Conservation (phyloP, 2,329 filamentous ascomycete species). For the Arthrobotrys conoides region DNA sequence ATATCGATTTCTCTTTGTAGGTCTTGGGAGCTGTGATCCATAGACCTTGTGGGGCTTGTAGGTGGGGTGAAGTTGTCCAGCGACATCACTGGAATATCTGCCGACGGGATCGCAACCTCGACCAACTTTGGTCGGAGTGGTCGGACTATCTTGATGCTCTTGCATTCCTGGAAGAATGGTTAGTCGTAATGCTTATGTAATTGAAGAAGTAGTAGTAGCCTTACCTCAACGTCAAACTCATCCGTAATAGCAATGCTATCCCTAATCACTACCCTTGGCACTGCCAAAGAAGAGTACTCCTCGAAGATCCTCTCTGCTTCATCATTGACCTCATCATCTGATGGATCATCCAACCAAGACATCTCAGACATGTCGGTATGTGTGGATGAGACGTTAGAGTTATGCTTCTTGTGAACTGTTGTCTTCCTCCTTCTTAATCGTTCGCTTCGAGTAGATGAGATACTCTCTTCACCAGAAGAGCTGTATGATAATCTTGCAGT, state of each 20-base stretch:
- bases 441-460: constrained; percentile 38
- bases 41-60: constrained; percentile 26
- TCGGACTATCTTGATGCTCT: constrained; percentile 50
- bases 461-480: constrained; percentile 53
- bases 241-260: constrained; percentile 35
- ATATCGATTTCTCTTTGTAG: constrained; percentile 30
- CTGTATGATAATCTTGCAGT: constrained; percentile 43
- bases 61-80: constrained; percentile 50
- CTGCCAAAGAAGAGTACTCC: constrained; percentile 44
- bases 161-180: constrained; percentile 34
- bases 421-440: constrained; percentile 45
- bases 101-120: constrained; percentile 31
- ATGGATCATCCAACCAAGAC: constrained; percentile 57
- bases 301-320: constrained; percentile 55
- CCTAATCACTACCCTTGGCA: constrained; percentile 12
- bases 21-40: constrained; percentile 21
- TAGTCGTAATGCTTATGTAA: neutral
- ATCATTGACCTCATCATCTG: constrained; percentile 56
- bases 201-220: neutral
- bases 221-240: constrained; percentile 55
- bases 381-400: constrained; percentile 36
- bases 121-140: constrained; percentile 37
- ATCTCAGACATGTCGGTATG: constrained; percentile 39
- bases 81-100: constrained; percentile 30
- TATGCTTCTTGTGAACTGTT: constrained; percentile 45